Base-by-base conservation (phyloP, 805 yeast genomes). In the Lachancea thermotolerans region DNA sequence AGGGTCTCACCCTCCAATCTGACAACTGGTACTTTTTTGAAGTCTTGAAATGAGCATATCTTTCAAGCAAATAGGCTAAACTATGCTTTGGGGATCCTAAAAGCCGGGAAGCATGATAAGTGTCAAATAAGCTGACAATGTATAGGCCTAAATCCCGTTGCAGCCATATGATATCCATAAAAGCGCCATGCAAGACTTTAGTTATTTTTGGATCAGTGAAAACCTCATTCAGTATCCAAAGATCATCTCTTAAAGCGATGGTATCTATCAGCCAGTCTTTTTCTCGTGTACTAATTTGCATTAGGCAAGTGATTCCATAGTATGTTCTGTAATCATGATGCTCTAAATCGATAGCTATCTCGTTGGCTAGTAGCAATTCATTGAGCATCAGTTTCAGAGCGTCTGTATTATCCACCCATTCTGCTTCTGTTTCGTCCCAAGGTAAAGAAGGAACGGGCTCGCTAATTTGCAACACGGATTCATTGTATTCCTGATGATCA, bases 111-210 rank as follows among this genome's bases (percentile, higher is more conserved):
- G 99, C 99, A 66, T 83, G 90, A 62, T 75, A 91, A 0, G 99
- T 93, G 64, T 93, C 99, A 62, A 93, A 91, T 27, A 93, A 65
- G 37, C 90, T 76, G 4, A 93, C 99, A 5, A 93, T 68, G 57
- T 93, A 93, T 9, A 93, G 64, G 0, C 99, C 99, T 45, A 93
- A 72, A 59, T 93, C 99, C 51, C 98, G 73, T 68, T 93, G 99
- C 31, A 93, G 70, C 99, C 99, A 93, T 37, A 88, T 81, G 3
- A 93, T 85, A 70, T 93, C 99, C 95, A 88, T 89, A 54, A 79
- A 82, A 0, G 99, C 96, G 49, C 99, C 99, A 63, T 93, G 99
- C 53, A 93, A 79, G 1, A 93, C 95, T 60, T 93, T 93, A 27
- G 87, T 70, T 29, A 91, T 81, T 4, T 66, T 54, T 0, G 98